Conservation (phyloP, 345 rosid species). For the Cardamine occulta region DNA sequence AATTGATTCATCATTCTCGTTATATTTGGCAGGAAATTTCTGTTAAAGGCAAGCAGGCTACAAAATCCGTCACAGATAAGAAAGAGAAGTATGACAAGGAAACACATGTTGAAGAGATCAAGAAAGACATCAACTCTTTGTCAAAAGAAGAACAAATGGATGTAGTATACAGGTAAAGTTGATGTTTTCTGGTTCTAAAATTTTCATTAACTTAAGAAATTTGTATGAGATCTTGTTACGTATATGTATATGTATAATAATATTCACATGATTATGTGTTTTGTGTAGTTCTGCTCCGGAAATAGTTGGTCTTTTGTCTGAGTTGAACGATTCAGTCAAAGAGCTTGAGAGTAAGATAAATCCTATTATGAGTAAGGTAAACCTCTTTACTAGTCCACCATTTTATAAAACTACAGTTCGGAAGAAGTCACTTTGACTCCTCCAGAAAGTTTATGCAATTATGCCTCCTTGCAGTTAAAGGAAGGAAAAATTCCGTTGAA, state of each 20-base stretch:
- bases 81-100: constrained; percentile 43
- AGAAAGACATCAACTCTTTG: constrained; percentile 76
- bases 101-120: constrained; percentile 55
- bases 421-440: neutral
- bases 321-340: constrained; percentile 68
- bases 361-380: constrained; percentile 74
- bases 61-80: constrained; percentile 36
- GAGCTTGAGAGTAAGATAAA: constrained; percentile 74
- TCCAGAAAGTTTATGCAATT: constrained; percentile 14
- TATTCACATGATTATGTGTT: constrained; percentile 20
- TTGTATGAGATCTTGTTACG: neutral
- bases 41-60: constrained; percentile 44
- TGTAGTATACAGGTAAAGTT: constrained; percentile 67
- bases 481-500: constrained; percentile 46
- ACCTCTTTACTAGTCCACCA: neutral
- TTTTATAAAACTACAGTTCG: neutral
- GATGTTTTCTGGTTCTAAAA: neutral
- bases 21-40: constrained; percentile 60
- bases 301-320: constrained; percentile 80
- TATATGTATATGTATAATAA: neutral
- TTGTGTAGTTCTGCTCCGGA: constrained; percentile 89
- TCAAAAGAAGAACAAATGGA: constrained; percentile 91
- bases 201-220: constrained; percentile 8
- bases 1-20: constrained; percentile 11
- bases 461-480: constrained; percentile 55